Base-by-base conservation (phyloP, 345 rosid genomes). In the Iberis pinnata region DNA sequence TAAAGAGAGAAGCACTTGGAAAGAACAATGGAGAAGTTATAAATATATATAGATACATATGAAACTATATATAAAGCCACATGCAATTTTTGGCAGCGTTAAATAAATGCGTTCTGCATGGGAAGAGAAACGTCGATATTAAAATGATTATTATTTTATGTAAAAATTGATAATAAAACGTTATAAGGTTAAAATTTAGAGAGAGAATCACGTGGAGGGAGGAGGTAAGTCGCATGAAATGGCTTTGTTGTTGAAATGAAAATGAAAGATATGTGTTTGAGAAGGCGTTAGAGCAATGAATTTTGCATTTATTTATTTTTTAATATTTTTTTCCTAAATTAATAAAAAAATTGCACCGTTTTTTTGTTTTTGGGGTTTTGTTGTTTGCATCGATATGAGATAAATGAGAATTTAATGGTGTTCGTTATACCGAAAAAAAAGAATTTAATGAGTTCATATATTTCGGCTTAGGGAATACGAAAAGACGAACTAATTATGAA, bases 181-280 rank as follows among this genome's bases (percentile, higher is more conserved):
- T 42, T 32, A 8, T 32, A 37, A 40, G 67, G 65, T 67, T 47
- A 62, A 68, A 63, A 58, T 8, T 37, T n/a, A n/a, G 68, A 9
- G 72, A 72, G 68, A 53, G 60, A 31, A 36, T 73, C 74, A 69
- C 74, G 71, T 69, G 74, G 68, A 49, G 58, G 69, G 73, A 45
- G 31, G 44, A 33, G 64, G 41, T 58, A 53, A 49, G 58, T 39
- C 51, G 64, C 50, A 37, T 57, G 68, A 29, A 57, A 24, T 39
- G 11, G 58, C 3, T 51, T 58, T 65, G 65, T 58, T 63, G 69
- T 62, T 49, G 27, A 43, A 43, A 43, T 63, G 44, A 57, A 56
- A 56, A 61, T 33, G 63, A 60, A 31, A 60, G 54, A 55, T 59
- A 55, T 58, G 58, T 49, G 73, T 62, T 64, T 18, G 51, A 14